phyloP scores from a whole-genome alignment of 116 monocot species.

The Cymodocea nodosa region DNA sequence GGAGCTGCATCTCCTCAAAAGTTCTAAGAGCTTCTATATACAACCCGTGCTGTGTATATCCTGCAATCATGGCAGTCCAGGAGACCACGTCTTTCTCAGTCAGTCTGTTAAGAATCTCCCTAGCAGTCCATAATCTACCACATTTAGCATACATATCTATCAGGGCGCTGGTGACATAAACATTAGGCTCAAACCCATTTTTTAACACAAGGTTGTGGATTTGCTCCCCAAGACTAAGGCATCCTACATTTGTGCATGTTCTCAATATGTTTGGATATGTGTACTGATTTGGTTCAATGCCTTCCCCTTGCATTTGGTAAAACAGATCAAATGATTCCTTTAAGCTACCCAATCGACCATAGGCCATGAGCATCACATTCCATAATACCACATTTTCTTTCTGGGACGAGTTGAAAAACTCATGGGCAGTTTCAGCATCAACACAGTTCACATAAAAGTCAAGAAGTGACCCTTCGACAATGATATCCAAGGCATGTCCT shows the following conservation, averaged over 20 bases:
- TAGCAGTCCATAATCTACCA: conserved; percentile 41
- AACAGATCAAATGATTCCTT: conserved; percentile 49
- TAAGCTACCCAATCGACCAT: conserved; percentile 53
- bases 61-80: conserved; percentile 94
- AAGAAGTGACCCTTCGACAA: conserved; percentile 76
- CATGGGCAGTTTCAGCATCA: conserved; percentile 40
- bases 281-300: conserved; percentile 52
- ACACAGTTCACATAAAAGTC: conserved; percentile 80
- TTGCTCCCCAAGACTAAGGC: conserved; percentile 56
- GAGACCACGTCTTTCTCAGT: conserved; percentile 66
- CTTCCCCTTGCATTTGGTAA: conserved; percentile 39
- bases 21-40: conserved; percentile 56
- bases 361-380: conserved; percentile 90
- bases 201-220: conserved; percentile 60
- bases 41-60: conserved; percentile 56
- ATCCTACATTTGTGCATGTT: conserved; percentile 51
- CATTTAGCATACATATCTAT: conserved; percentile 91
- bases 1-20: conserved; percentile 44
- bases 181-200: conserved; percentile 45
- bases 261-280: conserved; percentile 83
- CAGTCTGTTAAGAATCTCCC: conserved; percentile 36
- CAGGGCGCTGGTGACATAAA: conserved; percentile 58
- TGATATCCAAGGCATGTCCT: conserved; percentile 54
- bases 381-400: conserved; percentile 73
- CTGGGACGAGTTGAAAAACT: conserved; percentile 35